phyloP scores from a whole-genome alignment of 148 eudicot genomes.

The Vaccinium macrocarpon region DNA sequence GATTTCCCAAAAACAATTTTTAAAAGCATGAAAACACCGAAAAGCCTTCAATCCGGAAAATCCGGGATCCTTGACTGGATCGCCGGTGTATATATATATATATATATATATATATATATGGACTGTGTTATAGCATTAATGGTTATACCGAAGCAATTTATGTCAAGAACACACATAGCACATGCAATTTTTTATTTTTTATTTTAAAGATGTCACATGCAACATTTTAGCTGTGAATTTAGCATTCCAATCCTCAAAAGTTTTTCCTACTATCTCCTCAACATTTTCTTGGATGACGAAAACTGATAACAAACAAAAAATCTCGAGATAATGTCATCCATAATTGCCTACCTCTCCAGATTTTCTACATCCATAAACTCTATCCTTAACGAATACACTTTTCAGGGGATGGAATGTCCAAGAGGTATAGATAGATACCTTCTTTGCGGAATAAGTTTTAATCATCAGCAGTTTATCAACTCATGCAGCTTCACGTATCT shows the following conservation, averaged over 20 bases:
- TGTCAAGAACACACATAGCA: not conserved
- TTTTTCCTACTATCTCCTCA: not conserved
- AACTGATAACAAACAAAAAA: not conserved
- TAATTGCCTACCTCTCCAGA: not conserved
- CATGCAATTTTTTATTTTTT: not conserved
- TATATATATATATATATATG: not conserved
- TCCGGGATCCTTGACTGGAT: too few species aligned
- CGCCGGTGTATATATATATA: too few species aligned
- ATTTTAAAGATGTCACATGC: too few species aligned
- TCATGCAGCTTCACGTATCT: slow-evolving; percentile 33
- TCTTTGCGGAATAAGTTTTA: not conserved
- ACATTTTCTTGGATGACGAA: not conserved
- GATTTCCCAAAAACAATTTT: too few species aligned
- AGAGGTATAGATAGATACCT: not conserved
- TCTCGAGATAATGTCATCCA: not conserved
- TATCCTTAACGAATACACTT: not conserved
- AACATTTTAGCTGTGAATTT: not conserved
- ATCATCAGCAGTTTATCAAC: not conserved
- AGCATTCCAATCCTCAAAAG: not conserved
- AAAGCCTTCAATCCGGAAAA: too few species aligned
- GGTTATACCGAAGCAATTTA: not conserved
- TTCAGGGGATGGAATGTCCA: not conserved
- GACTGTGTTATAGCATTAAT: not conserved
- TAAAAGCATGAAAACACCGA: too few species aligned
- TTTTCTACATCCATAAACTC: not conserved